A percentile compares a stretch with the other conserved stretches of the same genome.
Conservation (phyloP, 1,284 basidiomycete genomes). For the Earliella scabrosa region DNA sequence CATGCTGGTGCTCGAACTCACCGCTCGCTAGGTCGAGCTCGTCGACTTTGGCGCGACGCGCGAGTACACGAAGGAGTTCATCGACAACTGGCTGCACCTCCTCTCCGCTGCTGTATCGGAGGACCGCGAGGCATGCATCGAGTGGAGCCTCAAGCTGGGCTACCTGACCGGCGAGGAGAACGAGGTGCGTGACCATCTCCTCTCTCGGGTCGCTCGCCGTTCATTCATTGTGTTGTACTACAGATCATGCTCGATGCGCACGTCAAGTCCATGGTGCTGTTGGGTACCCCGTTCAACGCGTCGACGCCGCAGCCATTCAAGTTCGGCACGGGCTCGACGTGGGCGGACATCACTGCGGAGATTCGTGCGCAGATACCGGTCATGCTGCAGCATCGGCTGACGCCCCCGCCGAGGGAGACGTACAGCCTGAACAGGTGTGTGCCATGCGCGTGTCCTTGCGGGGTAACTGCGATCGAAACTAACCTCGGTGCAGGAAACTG, state of each 20-base stretch:
- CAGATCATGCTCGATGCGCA: slow-evolving; percentile 92
- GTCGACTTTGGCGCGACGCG: slow-evolving; percentile 97
- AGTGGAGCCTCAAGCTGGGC: slow-evolving; percentile 81
- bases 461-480: no score
- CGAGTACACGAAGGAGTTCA: slow-evolving; percentile 86
- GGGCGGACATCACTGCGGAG: slow-evolving; percentile 71
- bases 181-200: slow-evolving; percentile 66
- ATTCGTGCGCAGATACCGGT: slow-evolving; percentile 87
- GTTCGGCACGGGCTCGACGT: slow-evolving; percentile 69
- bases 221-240: neutral
- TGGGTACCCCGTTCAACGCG: slow-evolving; percentile 81
- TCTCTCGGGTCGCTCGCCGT: neutral
- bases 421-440: slow-evolving; percentile 88
- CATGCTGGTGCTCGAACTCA: neutral
- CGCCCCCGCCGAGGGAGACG: slow-evolving; percentile 93
- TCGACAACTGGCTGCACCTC: slow-evolving; percentile 86
- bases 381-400: slow-evolving; percentile 89
- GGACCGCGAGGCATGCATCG: slow-evolving; percentile 72
- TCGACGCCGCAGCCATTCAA: slow-evolving; percentile 68
- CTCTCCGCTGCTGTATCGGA: slow-evolving; percentile 79
- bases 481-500: slow-evolving; percentile 67
- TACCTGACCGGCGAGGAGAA: slow-evolving; percentile 93
- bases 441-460: no score
- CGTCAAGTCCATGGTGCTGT: slow-evolving; percentile 80
- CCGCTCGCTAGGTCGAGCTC: slow-evolving; percentile 68